Base-by-base conservation (phyloP, 805 yeast genomes). In the Kodamaea sagamina region DNA sequence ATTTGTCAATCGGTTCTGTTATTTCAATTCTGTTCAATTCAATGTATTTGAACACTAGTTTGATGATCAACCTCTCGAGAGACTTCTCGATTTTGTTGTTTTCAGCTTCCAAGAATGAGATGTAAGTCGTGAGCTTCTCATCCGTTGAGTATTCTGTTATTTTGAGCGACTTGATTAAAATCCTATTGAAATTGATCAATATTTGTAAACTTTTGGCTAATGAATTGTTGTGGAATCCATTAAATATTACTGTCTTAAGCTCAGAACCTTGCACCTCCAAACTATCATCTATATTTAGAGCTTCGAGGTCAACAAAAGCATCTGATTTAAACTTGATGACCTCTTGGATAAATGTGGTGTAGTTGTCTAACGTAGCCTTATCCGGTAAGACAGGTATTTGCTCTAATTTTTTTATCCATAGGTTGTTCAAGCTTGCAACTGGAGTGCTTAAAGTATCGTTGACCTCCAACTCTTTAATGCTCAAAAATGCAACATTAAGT, bases 401-500 rank as follows among this genome's bases (percentile, higher is more conserved):
- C 2, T 36, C 32, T 35, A 48, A 56, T 9, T 49, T 37, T 6
- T 43, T 46, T 18, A 65, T 47, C 62, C 62, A 63, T 21, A 49
- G 48, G 15, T 47, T 51, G 22, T 52, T 50, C n/a, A 63, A 26
- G 34, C 48, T 49, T 18, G 59, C 54, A 16, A 63, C 46, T 4
- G 68, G 39, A 2, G 45, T 36, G 15, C 10, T 22, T 7, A 29
- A 29, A 4, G 16, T 28, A 5, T 10, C 13, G 10, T 17, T 24
- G 12, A 22, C n/a, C 12, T 28, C 22, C 17, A 52, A 28, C 4
- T 46, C 48, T 4, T 41, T 47, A 2, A 57, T 21, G n/a, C 50
- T 46, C 1, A 65, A 32, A 35, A 65, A 61, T 1, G 59, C 65
- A 4, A 65, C 42, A 7, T 52, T 47, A 18, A 55, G 52, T 13